Percentiles rank a stretch among this genome's conserved stretches.
Evolutionary conservation across 257 asterid species (phyloP).

Genomic region (Gynochthodes officinalis): DNA sequence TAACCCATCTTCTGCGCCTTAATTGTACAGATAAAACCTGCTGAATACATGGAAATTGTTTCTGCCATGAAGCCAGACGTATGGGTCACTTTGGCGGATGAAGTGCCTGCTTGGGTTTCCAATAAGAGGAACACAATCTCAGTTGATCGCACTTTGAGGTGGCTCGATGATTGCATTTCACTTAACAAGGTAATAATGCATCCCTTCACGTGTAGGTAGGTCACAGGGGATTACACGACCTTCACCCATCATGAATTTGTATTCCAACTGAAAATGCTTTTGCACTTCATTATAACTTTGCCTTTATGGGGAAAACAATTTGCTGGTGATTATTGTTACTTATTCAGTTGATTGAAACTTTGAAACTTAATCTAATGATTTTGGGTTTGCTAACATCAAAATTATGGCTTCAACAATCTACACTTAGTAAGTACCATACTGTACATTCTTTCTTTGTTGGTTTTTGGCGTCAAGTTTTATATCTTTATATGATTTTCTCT

Average conservation of each 20-base stretch:
- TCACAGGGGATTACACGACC: not conserved
- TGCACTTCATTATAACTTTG: not conserved
- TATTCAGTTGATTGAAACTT: not conserved
- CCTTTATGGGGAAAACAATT: not conserved
- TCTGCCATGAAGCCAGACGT: conserved; percentile 76
- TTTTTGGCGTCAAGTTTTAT: too few species aligned
- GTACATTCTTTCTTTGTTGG: too few species aligned
- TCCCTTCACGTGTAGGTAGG: not conserved
- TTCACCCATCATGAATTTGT: not conserved
- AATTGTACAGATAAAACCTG: conserved; percentile 59
- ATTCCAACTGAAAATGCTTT: not conserved
- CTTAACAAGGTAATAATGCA: conserved; percentile 21
- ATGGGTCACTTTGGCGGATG: conserved; percentile 85
- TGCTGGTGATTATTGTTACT: not conserved
- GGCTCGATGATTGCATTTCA: conserved; percentile 83
- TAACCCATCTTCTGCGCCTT: not conserved
- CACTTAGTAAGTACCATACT: not conserved
- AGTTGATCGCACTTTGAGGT: conserved; percentile 76
- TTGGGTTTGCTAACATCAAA: not conserved
- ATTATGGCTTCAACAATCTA: not conserved
- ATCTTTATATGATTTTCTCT: too few species aligned
- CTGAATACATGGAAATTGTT: conserved; percentile 62
- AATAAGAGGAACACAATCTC: conserved; percentile 73
- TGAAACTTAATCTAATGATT: not conserved
- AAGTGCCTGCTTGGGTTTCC: conserved; percentile 94